phyloP scores from a whole-genome alignment of 1,284 basidiomycete species.

The Lentinula novae-zelandiae region DNA sequence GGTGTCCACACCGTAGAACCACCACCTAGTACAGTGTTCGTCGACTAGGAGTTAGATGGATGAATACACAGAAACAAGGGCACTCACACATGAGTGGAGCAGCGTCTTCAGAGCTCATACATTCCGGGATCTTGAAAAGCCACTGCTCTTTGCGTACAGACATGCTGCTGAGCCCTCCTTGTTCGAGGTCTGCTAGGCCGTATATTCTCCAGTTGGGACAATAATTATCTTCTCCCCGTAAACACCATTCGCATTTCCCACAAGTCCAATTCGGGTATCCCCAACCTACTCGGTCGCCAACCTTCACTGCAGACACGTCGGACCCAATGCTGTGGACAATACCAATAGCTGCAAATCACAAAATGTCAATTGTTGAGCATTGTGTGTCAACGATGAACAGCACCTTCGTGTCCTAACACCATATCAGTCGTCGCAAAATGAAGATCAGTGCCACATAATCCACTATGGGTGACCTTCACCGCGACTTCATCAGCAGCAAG shows the following conservation, averaged over 20 bases:
- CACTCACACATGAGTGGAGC: constrained; percentile 54
- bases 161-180: constrained; percentile 57
- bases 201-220: constrained; percentile 29
- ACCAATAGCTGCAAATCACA: constrained; percentile 30
- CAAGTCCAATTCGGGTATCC: constrained; percentile 16
- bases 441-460: constrained; percentile 45
- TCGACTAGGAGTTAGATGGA: background rate
- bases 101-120: constrained; percentile 45
- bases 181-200: constrained; percentile 42
- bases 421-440: constrained; percentile 26
- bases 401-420: constrained; percentile 47
- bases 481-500: constrained; percentile 28
- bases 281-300: constrained; percentile 23
- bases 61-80: constrained; percentile 8
- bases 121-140: constrained; percentile 62
- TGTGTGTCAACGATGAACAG: background rate
- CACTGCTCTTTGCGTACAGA: constrained; percentile 60
- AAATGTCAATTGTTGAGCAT: background rate
- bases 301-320: constrained; percentile 48
- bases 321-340: constrained; percentile 42
- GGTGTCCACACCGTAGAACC: constrained; percentile 65
- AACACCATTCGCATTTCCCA: constrained; percentile 15
- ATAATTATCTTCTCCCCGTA: constrained; percentile 42
- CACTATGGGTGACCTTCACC: constrained; percentile 35
- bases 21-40: constrained; percentile 2